Evolutionary conservation across 2,329 filamentous ascomycete genomes (phyloP), one percentile per base, ranked within the genome.

Genomic region (Aspergillus fumigatus): DNA sequence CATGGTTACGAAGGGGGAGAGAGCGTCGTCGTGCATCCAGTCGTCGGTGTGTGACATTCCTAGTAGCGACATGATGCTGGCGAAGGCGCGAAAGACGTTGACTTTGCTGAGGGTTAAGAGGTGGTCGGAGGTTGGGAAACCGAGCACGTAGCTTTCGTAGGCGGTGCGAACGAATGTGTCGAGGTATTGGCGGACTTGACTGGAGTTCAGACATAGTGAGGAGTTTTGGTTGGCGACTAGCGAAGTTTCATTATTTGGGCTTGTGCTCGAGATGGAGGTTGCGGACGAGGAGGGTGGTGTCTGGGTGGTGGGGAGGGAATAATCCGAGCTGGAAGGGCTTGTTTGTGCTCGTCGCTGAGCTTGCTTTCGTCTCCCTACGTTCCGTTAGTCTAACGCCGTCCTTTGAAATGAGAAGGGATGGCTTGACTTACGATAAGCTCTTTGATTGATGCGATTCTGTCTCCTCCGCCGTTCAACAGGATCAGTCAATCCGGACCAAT

Each of bases 1-100:
- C 5, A 25, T 14, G 1, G 58, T 63, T 43, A 51, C 61, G 55
- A 71, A 71, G 10, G 57, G 62, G 5, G 70, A 71, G 8, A 71
- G 54, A 0, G 68, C 62, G 11, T 70, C 68, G 38, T 70, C 64
- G 27, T 65, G 52, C 62, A 69, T 67, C 57, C 63, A 59, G 32
- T 64, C 59, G 8, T 26, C 55, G 2, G 47, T 49, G 3, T 27
- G 19, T 0, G 50, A 50, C 55, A 65, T 65, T 0, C 71, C 71
- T 6, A 73, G 62, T 2, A 69, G n/a, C 8, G 54, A 52, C 47
- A 71, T 59, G 48, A 73, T 74, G 2, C 64, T 52, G 3, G 55
- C 55, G 41, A 73, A 65, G 5, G 68, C 72, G 5, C 70, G 68
- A 56, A 71, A 73, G 11, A 74, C 70, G 26, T 74, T 74, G 21